phyloP scores from a whole-genome alignment of 257 asterid species.

The Nicotiana sylvestris region DNA sequence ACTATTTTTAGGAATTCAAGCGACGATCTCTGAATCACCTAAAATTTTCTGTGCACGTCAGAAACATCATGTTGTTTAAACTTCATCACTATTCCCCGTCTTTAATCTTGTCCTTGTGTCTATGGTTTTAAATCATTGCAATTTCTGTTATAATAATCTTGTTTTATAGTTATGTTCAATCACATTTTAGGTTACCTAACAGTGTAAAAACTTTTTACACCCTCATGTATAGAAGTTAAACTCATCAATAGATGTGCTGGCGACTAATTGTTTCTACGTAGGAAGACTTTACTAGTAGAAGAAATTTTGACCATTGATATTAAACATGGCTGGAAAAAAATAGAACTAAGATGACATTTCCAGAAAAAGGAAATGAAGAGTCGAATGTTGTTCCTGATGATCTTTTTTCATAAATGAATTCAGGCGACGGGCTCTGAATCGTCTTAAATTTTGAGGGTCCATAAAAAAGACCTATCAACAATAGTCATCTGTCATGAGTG shows the following conservation, averaged over 20 bases:
- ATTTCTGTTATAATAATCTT: not conserved
- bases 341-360: slow-evolving; percentile 93
- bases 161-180: not conserved
- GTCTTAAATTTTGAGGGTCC: no score
- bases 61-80: not conserved
- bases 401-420: slow-evolving; percentile 61
- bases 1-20: no score
- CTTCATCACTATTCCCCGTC: not conserved
- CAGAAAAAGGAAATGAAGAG: slow-evolving; percentile 80
- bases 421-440: no score
- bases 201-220: no score
- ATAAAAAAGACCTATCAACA: no score
- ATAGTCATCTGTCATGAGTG: no score
- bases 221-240: not conserved
- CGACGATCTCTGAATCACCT: no score
- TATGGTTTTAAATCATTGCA: not conserved
- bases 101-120: not conserved
- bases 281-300: slow-evolving; percentile 64
- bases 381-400: slow-evolving; percentile 67
- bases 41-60: no score
- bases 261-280: slow-evolving; percentile 22
- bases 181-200: no score
- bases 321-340: slow-evolving; percentile 85
- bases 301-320: slow-evolving; percentile 68
- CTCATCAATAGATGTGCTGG: not conserved